Evolutionary conservation across 805 yeast genomes (phyloP).

Genomic region (Saccharomycopsis fermentans): DNA sequence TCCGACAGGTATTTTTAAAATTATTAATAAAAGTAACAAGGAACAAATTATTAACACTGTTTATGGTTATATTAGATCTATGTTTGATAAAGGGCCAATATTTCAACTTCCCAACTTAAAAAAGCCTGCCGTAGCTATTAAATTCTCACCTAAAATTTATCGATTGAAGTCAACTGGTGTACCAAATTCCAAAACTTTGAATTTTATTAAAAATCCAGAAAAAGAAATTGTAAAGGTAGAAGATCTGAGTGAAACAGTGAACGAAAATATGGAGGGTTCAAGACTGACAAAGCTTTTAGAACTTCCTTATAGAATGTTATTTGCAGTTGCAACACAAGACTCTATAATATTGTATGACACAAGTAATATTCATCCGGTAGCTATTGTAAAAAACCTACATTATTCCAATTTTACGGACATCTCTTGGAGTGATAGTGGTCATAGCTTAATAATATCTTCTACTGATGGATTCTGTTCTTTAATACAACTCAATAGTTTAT

Average conservation of each 20-base stretch:
- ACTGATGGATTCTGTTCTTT: constrained; percentile 89
- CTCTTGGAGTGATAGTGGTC: constrained; percentile 76
- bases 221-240: background rate
- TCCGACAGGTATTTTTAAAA: constrained; percentile 60
- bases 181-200: background rate
- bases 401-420: constrained; percentile 84
- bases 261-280: background rate
- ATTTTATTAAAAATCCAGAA: background rate
- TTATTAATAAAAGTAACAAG: constrained; percentile 25
- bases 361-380: constrained; percentile 55
- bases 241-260: background rate
- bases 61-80: constrained; percentile 64
- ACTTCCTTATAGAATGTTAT: constrained; percentile 71
- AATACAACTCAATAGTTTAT: constrained; percentile 23
- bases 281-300: constrained; percentile 30
- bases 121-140: constrained; percentile 75
- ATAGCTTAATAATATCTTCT: constrained; percentile 59
- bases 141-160: constrained; percentile 65
- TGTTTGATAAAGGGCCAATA: constrained; percentile 59
- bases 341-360: constrained; percentile 78
- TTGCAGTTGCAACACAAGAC: constrained; percentile 90
- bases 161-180: constrained; percentile 22
- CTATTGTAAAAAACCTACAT: constrained; percentile 69
- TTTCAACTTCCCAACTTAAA: constrained; percentile 70
- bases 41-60: constrained; percentile 52